Evolutionary conservation across 768 basidiomycete genomes (phyloP), one percentile per base, ranked within the genome.

Genomic region (Botryobasidium botryosum): DNA sequence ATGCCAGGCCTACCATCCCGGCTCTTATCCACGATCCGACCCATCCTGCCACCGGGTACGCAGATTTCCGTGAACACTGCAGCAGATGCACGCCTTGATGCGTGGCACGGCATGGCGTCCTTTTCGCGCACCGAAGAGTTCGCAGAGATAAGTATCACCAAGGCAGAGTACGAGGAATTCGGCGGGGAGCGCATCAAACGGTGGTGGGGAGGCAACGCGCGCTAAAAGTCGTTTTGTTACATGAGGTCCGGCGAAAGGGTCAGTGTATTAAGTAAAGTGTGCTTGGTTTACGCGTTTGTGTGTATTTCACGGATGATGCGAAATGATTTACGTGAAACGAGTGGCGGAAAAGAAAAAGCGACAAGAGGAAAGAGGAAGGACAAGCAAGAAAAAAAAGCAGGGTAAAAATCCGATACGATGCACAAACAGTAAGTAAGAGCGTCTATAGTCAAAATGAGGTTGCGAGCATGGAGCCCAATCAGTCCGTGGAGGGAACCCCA

Each of bases 201-300:
- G 56, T 94, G 94, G 81, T 85, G 80, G 73, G 87, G 87, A 57
- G 79, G 90, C 5, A 96, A 97, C 57, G n/a, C n/a, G n/a, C n/a
- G n/a, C n/a, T n/a, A n/a, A n/a, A n/a, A n/a, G n/a, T n/a, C n/a
- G n/a, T n/a, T n/a, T n/a, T n/a, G n/a, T n/a, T n/a, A n/a, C n/a
- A n/a, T n/a, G n/a, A n/a, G n/a, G n/a, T n/a, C n/a, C n/a, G n/a
- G n/a, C n/a, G n/a, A n/a, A n/a, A n/a, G n/a, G n/a, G n/a, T n/a
- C n/a, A n/a, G n/a, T n/a, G n/a, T n/a, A n/a, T n/a, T n/a, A n/a
- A n/a, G n/a, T n/a, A 8, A 33, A 33, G 32, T 10, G 10, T 17
- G 17, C 32, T 10, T 33, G 32, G 32, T 33, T 10, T 17, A 33
- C 32, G 12, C 10, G 37, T 12, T 12, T 12, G 24, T 39, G 37